Percentiles rank a stretch among this genome's conserved stretches.
phyloP scores from a whole-genome alignment of 192 early-diverging fungal species.

The Funneliformis geosporum region DNA sequence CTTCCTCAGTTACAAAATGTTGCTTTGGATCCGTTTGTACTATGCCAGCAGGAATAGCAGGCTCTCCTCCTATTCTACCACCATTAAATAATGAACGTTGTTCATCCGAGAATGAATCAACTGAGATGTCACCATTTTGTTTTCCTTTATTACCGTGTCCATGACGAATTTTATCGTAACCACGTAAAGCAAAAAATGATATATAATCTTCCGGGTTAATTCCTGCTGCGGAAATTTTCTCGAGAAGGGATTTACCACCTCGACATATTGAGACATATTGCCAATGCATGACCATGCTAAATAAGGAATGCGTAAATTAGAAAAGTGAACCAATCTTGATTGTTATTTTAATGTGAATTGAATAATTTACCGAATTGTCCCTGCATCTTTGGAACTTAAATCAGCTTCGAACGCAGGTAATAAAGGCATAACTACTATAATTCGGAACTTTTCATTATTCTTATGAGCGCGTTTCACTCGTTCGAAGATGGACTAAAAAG shows the following conservation, averaged over 20 bases:
- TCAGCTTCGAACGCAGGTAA: slow-evolving; percentile 86
- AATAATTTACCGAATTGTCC: slow-evolving; percentile 52
- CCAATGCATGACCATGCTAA: slow-evolving; percentile 72
- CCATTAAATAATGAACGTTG: not conserved
- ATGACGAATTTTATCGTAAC: slow-evolving; percentile 61
- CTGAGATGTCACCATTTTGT: too few relatives aligned
- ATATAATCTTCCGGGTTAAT: slow-evolving; percentile 70
- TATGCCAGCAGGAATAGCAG: not conserved
- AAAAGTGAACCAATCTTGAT: too few relatives aligned
- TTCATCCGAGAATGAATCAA: slow-evolving; percentile 14
- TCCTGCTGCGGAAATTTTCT: slow-evolving; percentile 53
- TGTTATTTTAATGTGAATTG: not conserved
- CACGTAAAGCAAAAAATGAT: slow-evolving; percentile 71
- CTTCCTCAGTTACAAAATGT: slow-evolving; percentile 72
- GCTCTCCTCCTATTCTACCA: not conserved
- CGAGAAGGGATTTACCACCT: slow-evolving; percentile 69
- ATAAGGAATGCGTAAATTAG: not conserved
- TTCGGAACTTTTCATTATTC: slow-evolving; percentile 67
- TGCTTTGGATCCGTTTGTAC: slow-evolving; percentile 15
- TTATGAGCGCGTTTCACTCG: slow-evolving; percentile 72
- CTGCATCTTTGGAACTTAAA: slow-evolving; percentile 68
- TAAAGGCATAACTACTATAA: slow-evolving; percentile 79
- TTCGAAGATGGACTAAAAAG: slow-evolving; percentile 62
- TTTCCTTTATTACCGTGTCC: not conserved
- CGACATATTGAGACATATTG: slow-evolving; percentile 78